Percentiles rank a stretch among this genome's conserved stretches.
phyloP scores from a whole-genome alignment of 2,329 filamentous ascomycete species.

The Apiospora sp. region DNA sequence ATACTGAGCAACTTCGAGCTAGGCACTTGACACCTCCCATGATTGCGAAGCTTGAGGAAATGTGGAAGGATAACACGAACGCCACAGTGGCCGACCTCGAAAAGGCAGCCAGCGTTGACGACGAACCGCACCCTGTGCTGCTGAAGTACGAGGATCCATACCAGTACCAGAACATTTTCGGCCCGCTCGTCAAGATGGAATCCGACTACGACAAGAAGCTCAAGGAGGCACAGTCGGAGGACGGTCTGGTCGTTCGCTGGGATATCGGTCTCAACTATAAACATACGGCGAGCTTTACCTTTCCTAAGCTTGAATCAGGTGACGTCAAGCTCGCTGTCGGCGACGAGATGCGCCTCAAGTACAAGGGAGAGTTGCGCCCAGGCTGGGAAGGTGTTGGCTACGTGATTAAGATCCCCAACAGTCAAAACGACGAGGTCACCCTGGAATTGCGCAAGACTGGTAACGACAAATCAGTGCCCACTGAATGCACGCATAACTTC shows the following conservation, averaged over 20 bases:
- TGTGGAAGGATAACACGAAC: constrained; percentile 95
- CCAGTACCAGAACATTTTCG: constrained; percentile 99
- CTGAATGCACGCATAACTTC: constrained; percentile 96
- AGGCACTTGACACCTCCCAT: constrained; percentile 92
- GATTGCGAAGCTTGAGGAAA: constrained; percentile 94
- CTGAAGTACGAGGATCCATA: constrained; percentile 96
- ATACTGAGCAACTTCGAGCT: constrained; percentile 94
- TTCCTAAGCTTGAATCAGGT: constrained; percentile 96
- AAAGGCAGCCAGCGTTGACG: constrained; percentile 89
- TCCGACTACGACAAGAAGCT: constrained; percentile 99
- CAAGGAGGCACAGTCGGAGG: constrained; percentile 97
- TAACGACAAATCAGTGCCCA: constrained; percentile 95
- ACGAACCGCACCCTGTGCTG: constrained; percentile 91
- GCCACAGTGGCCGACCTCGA: constrained; percentile 92
- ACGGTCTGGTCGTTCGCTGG: constrained; percentile 94
- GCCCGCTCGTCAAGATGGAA: constrained; percentile 97
- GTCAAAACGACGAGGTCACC: constrained; percentile 96
- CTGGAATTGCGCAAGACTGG: constrained; percentile 93
- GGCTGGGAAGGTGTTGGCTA: constrained; percentile 98
- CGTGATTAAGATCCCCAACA: constrained; percentile 99
- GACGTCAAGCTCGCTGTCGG: constrained; percentile 98
- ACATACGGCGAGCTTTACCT: constrained; percentile 91
- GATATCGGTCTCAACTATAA: constrained; percentile 97
- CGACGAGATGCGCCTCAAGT: constrained; percentile 97
- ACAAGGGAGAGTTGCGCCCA: constrained; percentile 90